phyloP scores from a whole-genome alignment of 1,284 basidiomycete species.

The Cryptococcus sp. region DNA sequence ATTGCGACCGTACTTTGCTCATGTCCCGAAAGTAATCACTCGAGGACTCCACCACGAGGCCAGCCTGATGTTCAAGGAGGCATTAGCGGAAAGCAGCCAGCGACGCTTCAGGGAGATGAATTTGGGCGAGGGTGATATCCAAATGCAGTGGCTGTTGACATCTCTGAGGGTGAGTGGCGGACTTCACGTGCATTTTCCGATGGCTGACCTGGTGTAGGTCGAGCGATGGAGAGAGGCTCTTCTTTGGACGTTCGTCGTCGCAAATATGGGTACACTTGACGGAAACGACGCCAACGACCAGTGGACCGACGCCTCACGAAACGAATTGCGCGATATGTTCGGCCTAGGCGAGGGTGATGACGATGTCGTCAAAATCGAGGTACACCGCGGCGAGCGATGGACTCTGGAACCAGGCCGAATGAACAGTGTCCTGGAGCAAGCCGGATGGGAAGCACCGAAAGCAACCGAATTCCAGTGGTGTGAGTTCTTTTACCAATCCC shows the following conservation, averaged over 20 bases:
- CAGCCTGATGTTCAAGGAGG: conserved; percentile 47
- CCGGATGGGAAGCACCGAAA: conserved; percentile 43
- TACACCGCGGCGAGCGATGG: conserved; percentile 42
- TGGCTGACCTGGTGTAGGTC: conserved; percentile 19
- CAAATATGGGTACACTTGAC: conserved; percentile 34
- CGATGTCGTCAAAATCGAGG: conserved; percentile 43
- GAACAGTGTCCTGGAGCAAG: conserved; percentile 30
- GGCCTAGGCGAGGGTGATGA: conserved; percentile 28
- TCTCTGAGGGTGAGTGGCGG: conserved; percentile 30
- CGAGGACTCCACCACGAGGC: conserved; percentile 48
- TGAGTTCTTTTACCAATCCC: conserved; percentile 10
- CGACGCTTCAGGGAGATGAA: conserved; percentile 44
- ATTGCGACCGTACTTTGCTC: conserved; percentile 47
- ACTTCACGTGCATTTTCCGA: neutral
- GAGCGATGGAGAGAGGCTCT: conserved; percentile 52
- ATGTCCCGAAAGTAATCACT: conserved; percentile 49
- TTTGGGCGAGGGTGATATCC: conserved; percentile 41
- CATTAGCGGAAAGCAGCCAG: conserved; percentile 31
- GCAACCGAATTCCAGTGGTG: conserved; percentile 43
- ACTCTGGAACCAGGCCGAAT: conserved; percentile 38
- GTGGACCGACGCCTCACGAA: conserved; percentile 36
- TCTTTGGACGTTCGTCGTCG: conserved; percentile 49
- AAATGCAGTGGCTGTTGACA: conserved; percentile 48
- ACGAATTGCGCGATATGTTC: conserved; percentile 36
- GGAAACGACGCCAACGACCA: conserved; percentile 11